A percentile compares a stretch with the other conserved stretches of the same genome.
These are phyloP conservation scores for Galerina sulciceps DNA, from an alignment of 768 basidiomycete species.

Conservation along the genomic window DNA sequence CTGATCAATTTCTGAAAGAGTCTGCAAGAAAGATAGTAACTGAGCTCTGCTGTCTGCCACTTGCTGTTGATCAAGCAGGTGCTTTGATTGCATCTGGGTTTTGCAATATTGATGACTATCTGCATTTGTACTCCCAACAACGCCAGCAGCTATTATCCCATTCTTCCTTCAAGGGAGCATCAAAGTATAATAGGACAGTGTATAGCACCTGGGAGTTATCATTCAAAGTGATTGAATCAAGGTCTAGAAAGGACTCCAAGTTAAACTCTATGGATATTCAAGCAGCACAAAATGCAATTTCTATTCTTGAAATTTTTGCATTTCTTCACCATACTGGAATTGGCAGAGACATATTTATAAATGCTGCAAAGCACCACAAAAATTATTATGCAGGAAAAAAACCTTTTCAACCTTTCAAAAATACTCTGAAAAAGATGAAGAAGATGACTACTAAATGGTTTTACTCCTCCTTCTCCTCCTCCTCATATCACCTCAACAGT, in stretches of 20 bases:
- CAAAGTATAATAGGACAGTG: slow-evolving; percentile 18
- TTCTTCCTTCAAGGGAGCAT: slow-evolving; percentile 8
- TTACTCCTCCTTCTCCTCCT: not conserved
- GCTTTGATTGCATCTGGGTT: slow-evolving; percentile 17
- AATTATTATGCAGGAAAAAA: not conserved
- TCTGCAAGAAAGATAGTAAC: slow-evolving; percentile 13
- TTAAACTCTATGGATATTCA: not conserved
- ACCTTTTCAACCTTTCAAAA: not conserved
- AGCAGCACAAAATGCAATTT: slow-evolving; percentile 16
- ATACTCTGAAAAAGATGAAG: not conserved
- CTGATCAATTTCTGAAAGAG: not conserved
- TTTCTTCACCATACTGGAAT: slow-evolving; percentile 24
- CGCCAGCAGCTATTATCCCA: slow-evolving; percentile 8
- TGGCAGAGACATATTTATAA: slow-evolving; percentile 15
- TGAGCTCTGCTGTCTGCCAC: slow-evolving; percentile 2
- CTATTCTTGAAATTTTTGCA: slow-evolving; percentile 17
- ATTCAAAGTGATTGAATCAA: slow-evolving; percentile 14
- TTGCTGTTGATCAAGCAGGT: slow-evolving; percentile 23
- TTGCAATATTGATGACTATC: slow-evolving; percentile 15
- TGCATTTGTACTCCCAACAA: slow-evolving; percentile 8
- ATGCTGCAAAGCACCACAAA: not conserved
- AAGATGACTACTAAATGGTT: not conserved
- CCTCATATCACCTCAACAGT: not conserved
- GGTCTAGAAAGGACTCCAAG: not conserved
- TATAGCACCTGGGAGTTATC: slow-evolving; percentile 25